Evolutionary conservation across 169 alveolate genomes (phyloP).

Genomic region (Nephromyces sp.): DNA sequence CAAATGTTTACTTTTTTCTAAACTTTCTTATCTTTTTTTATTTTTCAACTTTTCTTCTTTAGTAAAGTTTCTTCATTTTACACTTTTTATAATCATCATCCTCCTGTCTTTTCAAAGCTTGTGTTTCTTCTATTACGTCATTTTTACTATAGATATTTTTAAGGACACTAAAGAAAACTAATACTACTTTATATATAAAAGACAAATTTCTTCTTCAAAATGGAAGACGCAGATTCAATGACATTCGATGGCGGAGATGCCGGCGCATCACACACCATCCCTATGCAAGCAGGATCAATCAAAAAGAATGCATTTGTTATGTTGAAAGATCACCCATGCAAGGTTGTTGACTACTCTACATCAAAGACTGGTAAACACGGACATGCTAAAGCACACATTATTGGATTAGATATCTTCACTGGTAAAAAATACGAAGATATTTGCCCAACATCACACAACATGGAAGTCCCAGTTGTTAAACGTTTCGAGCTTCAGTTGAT

Average conservation of each 20-base stretch:
- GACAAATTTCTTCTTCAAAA: conserved; percentile 6
- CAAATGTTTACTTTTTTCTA: too few relatives aligned
- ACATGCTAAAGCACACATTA: conserved; percentile 95
- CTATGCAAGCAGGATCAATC: conserved; percentile 91
- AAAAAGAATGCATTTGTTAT: conserved; percentile 90
- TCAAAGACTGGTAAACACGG: conserved; percentile 99
- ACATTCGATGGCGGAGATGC: conserved; percentile 72
- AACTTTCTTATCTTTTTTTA: too few relatives aligned
- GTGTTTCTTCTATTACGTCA: too few relatives aligned
- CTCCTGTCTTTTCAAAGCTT: too few relatives aligned
- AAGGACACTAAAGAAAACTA: too few relatives aligned
- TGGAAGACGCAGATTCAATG: conserved; percentile 50
- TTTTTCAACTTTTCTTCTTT: too few relatives aligned
- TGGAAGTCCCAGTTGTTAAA: conserved; percentile 90
- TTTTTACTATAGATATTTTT: too few relatives aligned
- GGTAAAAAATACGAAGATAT: conserved; percentile 92
- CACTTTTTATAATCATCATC: too few relatives aligned
- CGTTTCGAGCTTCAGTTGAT: conserved; percentile 65
- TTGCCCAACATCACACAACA: conserved; percentile 94
- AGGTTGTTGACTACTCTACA: conserved; percentile 56
- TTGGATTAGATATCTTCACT: conserved; percentile 95
- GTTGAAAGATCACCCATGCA: conserved; percentile 91
- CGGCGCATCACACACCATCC: conserved; percentile 90
- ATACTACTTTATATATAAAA: too few relatives aligned
- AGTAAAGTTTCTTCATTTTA: too few relatives aligned